Conservation (phyloP, 768 basidiomycete genomes). For the Epithele typhae region DNA sequence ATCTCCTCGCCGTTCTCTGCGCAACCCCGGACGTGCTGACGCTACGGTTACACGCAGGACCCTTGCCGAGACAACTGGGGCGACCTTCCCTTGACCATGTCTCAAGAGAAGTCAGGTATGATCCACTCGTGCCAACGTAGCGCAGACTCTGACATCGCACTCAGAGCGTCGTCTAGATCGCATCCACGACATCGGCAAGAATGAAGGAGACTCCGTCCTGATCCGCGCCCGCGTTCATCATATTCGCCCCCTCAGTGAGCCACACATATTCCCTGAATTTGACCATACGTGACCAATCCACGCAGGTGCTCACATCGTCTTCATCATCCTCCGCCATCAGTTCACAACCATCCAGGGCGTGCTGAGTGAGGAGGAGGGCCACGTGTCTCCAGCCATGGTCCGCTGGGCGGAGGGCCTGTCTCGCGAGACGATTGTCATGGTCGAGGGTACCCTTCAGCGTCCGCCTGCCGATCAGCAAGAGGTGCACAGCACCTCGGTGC, state of each 20-base stretch:
- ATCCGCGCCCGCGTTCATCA: slow-evolving; percentile 91
- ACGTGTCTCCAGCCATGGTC: slow-evolving; percentile 92
- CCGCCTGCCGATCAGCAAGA: slow-evolving; percentile 53
- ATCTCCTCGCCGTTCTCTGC: no score
- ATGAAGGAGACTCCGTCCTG: slow-evolving; percentile 68
- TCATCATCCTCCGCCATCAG: slow-evolving; percentile 85
- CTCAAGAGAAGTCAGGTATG: slow-evolving; percentile 47
- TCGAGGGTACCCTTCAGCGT: slow-evolving; percentile 76
- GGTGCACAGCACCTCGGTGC: slow-evolving; percentile 87
- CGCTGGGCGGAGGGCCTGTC: slow-evolving; percentile 83
- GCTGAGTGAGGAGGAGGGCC: slow-evolving; percentile 60
- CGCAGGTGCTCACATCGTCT: slow-evolving; percentile 85
- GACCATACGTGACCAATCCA: no score
- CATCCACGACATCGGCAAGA: slow-evolving; percentile 37
- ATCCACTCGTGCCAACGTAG: no score
- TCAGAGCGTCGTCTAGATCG: slow-evolving; percentile 4
- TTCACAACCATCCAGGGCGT: slow-evolving; percentile 83
- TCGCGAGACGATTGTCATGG: slow-evolving; percentile 85
- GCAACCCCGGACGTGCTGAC: no score
- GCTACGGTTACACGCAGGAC: slow-evolving; percentile 12
- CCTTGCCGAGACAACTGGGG: slow-evolving; percentile 55
- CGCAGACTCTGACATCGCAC: no score
- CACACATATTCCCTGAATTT: neutral
- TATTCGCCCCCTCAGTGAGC: slow-evolving; percentile 63
- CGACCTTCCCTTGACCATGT: slow-evolving; percentile 83